Base-by-base conservation (phyloP, 768 basidiomycete genomes). In the Phylloporus sp. region DNA sequence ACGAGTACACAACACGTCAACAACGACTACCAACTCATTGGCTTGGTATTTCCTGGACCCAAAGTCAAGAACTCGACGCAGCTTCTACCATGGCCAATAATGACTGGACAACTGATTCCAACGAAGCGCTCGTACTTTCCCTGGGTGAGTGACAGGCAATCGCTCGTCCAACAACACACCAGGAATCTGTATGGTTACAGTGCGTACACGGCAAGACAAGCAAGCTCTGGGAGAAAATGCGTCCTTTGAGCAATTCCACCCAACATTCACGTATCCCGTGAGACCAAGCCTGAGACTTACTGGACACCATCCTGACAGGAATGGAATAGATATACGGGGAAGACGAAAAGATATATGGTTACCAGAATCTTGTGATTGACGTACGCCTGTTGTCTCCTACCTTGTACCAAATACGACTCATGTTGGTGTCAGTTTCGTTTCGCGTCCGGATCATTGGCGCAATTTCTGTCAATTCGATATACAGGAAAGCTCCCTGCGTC, bases 291-390 rank as follows among this genome's bases (percentile, higher is more conserved):
- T 24, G 1, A n/a, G 22, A 29, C 34, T 42, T 20, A 28, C 16
- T 22, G n/a, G 53, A 38, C 46, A 9, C 31, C n/a, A 34, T 39
- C 23, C 45, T 59, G 24, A 66, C 13, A 18, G 11, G 12, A 26
- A 28, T 42, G 16, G 6, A 46, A 47, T 38, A 92, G 90, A 94
- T 99, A 62, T 97, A 85, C 64, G 95, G 95, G 47, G 92, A 97
- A 61, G 89, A 95, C 47, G 94, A 99, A 72, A 94, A 86, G 72
- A 86, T 98, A 50, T 97, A 95, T 66, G 95, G 95, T 2, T 98
- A 97, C 71, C 79, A 83, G 55, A 86, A 86, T 62, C 77, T 99
- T 29, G 67, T 78, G 24, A 86, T 98, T 59, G 83, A 95, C 65
- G 94, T 97, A 64, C 55, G 84, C 70, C 42, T 13, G 16, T 32